Evolutionary conservation across 768 basidiomycete species (phyloP), one percentile per base, ranked within the genome.

Genomic region (Amyloporia xantha): DNA sequence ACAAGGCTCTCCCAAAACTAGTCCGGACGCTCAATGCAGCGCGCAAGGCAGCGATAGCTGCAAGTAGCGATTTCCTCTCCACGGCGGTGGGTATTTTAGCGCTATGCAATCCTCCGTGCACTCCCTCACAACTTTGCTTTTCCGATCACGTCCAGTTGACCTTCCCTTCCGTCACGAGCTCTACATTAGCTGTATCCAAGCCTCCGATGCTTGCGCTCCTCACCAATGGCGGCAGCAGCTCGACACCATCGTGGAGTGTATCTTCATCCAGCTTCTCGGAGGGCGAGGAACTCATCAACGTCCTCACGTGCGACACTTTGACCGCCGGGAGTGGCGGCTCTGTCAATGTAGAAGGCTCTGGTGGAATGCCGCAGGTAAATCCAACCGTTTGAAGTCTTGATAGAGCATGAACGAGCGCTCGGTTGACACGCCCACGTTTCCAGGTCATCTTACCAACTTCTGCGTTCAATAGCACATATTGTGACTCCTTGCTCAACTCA

Each of bases 181-280:
- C 70, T 44, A 65, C 70, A 0, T 59, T 83, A 26, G 74, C 68
- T 1, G 59, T 81, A 25, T 78, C 69, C 28, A 83, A 83, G 54
- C 71, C 72, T 0, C 80, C 82, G 1, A 60, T 84, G 53, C 70
- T 82, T 36, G 64, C 75, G 5, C 71, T 82, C 25, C 59, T 82
- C 51, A 76, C 81, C 4, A 82, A 83, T 62, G 59, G 66, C 36
- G 81, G 80, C 26, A 68, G 60, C 44, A 52, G 59, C 38, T 64
- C 66, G 15, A 57, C 64, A 12, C 59, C 61, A 17, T 60, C 51
- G 23, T 81, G 77, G 77, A 70, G 60, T 20, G 68, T 78, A 33
- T 67, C 66, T 3, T 59, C 62, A 11, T 52, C 70, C 1, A 63
- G 67, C 11, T 81, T 71, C 65, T 52, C 61, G 19, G 55, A 62